A percentile compares a stretch with the other conserved stretches of the same genome.
These are phyloP conservation scores for Russula olivacea DNA, from an alignment of 768 basidiomycete genomes.

Conservation along the genomic window DNA sequence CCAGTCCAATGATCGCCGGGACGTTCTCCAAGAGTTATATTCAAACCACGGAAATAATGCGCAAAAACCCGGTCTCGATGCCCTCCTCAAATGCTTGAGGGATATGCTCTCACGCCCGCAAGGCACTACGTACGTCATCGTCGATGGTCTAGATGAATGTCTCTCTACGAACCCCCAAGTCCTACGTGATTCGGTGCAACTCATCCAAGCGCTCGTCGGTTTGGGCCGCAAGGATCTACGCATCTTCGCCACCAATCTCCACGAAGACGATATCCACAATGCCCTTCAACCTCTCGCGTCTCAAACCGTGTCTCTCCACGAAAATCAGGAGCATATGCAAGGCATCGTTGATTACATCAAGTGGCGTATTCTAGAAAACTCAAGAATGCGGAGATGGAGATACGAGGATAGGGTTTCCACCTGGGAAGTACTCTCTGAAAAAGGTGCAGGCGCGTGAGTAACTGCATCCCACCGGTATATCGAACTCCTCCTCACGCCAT, in stretches of 20 bases:
- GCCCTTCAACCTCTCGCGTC: slow-evolving; percentile 10
- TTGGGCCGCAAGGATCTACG: slow-evolving; percentile 11
- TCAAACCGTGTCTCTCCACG: slow-evolving; percentile 6
- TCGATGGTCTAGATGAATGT: slow-evolving; percentile 29
- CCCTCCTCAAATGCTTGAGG: slow-evolving; percentile 19
- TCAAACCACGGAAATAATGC: not conserved
- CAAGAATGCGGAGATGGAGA: slow-evolving; percentile 25
- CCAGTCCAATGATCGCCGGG: slow-evolving; percentile 1
- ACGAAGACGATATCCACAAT: slow-evolving; percentile 1
- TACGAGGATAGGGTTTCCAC: slow-evolving; percentile 9
- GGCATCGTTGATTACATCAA: slow-evolving; percentile 12
- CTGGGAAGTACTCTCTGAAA: slow-evolving; percentile 14
- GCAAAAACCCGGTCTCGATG: slow-evolving; percentile 1
- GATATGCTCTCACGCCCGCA: slow-evolving; percentile 8
- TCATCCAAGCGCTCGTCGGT: slow-evolving; percentile 14
- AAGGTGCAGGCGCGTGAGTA: slow-evolving; percentile 16
- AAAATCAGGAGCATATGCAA: slow-evolving; percentile 6
- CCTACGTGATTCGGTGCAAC: not conserved
- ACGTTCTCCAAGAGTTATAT: slow-evolving; percentile 5
- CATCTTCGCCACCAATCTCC: slow-evolving; percentile 8
- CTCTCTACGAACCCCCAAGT: slow-evolving; percentile 11
- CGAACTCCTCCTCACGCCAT: not conserved
- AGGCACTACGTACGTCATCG: slow-evolving; percentile 22
- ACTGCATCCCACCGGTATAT: not conserved
- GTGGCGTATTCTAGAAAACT: slow-evolving; percentile 19